Evolutionary conservation across 2,329 filamentous ascomycete genomes (phyloP).

Genomic region (Chaetomium sp.): DNA sequence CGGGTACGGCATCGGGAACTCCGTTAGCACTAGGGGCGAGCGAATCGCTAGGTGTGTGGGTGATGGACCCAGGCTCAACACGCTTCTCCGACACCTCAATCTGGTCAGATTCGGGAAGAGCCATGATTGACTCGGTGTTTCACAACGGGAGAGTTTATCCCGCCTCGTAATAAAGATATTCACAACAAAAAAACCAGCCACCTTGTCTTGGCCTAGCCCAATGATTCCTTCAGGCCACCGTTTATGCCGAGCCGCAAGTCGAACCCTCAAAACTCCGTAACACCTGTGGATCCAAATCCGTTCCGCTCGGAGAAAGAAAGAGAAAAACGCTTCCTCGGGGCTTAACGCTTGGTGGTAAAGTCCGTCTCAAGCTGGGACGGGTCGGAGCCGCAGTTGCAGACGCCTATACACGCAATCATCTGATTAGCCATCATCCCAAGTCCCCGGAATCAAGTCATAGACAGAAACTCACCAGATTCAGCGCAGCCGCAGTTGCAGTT

Average conservation of each 20-base stretch:
- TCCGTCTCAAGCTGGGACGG: slow-evolving; percentile 66
- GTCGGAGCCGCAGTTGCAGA: slow-evolving; percentile 60
- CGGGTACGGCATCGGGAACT: neutral
- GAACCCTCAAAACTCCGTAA: neutral
- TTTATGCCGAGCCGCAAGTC: too few species aligned
- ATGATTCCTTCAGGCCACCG: too few species aligned
- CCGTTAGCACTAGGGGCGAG: neutral
- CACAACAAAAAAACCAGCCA: neutral
- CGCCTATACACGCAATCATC: too few species aligned
- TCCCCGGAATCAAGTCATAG: too few species aligned
- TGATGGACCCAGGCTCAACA: too few species aligned
- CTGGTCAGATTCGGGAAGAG: neutral
- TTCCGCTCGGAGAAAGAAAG: neutral
- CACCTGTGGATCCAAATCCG: neutral
- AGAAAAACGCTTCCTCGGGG: neutral
- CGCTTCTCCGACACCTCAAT: neutral
- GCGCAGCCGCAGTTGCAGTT: slow-evolving; percentile 74
- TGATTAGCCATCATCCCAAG: too few species aligned
- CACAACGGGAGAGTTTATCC: neutral
- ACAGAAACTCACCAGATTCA: slow-evolving; percentile 52
- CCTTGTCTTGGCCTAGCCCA: too few species aligned
- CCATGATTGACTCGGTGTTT: neutral
- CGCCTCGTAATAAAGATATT: neutral
- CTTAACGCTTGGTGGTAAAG: slow-evolving; percentile 66
- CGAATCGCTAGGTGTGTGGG: too few species aligned